Evolutionary conservation across 1,139 yeast species (phyloP), one percentile per base, ranked within the genome.

Genomic region (Saccharomyces uvarum): DNA sequence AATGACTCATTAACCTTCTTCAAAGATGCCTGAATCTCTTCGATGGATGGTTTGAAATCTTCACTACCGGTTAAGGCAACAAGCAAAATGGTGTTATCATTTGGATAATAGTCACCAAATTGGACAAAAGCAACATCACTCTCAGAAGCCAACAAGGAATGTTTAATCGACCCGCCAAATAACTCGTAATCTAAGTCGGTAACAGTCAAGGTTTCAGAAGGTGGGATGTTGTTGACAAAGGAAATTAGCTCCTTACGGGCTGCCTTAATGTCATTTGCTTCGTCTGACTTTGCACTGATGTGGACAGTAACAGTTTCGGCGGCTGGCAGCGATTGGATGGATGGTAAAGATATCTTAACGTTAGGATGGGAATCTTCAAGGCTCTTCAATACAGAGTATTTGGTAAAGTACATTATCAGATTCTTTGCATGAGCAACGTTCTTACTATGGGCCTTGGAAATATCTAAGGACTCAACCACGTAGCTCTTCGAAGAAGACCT

Each of bases 381-480:
- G 4, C 69, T 61, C 13, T 82, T 75, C 58, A 84, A 74, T 48
- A 73, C 67, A 51, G 78, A 75, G 58, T 81, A 75, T 56, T 80
- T 74, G 53, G 73, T 70, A 66, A 91, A 85, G 70, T 78, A 87
- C 16, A 84, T 75, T 49, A 91, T 85, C 56, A 91, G 77, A 42
- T 84, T 80, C 63, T 81, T 81, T 33, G 95, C 96, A 65, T 91
- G 97, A 31, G 75, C 69, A 56, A 83, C 71, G 66, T 87, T 84
- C 64, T 88, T 88, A 65, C 88, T 88, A 70, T 91, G 97, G 44
- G 97, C 96, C 70, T 81, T 84, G 26, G 95, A 83, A 74, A 91
- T 84, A 63, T 88, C 95, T 67, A 91, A 77, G 26, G 82, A 74
- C 63, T 86, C 90, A 50, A 86, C 83, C 71, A 78, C 66, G 77